Evolutionary conservation across 2,329 filamentous ascomycete genomes (phyloP).

Genomic region (Pseudocercospora eumusae): DNA sequence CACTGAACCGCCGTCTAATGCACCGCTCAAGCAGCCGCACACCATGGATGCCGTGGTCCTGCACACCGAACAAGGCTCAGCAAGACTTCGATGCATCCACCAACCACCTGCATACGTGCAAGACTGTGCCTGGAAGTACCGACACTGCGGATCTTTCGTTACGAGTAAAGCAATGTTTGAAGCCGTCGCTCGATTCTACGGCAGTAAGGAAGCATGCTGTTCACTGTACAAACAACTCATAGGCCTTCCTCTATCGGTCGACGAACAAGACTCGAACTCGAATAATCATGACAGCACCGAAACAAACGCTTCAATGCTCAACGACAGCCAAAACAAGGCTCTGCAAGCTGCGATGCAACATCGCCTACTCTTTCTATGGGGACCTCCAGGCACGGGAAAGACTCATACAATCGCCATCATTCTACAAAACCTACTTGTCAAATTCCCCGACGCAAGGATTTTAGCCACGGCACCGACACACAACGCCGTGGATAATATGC

Average conservation of each 20-base stretch:
- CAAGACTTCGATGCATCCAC: background rate
- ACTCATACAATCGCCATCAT: slow-evolving; percentile 69
- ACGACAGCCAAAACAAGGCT: background rate
- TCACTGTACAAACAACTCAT: background rate
- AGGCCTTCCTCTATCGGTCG: background rate
- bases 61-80: background rate
- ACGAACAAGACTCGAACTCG: background rate
- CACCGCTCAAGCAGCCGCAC: background rate
- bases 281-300: background rate
- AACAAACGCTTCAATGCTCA: background rate
- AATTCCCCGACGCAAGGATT: slow-evolving; percentile 22
- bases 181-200: slow-evolving; percentile 6
- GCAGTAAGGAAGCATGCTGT: background rate
- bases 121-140: slow-evolving; percentile 9
- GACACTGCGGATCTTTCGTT: slow-evolving; percentile 6
- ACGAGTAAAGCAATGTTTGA: slow-evolving; percentile 13
- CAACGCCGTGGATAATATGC: slow-evolving; percentile 13
- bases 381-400: slow-evolving; percentile 55
- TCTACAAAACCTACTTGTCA: slow-evolving; percentile 56
- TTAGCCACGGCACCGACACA: slow-evolving; percentile 14
- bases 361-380: background rate
- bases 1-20: background rate
- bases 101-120: background rate
- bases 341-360: background rate
- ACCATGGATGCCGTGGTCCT: background rate